These are phyloP conservation scores for Hydnomerulius pinastri DNA, from an alignment of 768 basidiomycete genomes.

Conservation along the genomic window DNA sequence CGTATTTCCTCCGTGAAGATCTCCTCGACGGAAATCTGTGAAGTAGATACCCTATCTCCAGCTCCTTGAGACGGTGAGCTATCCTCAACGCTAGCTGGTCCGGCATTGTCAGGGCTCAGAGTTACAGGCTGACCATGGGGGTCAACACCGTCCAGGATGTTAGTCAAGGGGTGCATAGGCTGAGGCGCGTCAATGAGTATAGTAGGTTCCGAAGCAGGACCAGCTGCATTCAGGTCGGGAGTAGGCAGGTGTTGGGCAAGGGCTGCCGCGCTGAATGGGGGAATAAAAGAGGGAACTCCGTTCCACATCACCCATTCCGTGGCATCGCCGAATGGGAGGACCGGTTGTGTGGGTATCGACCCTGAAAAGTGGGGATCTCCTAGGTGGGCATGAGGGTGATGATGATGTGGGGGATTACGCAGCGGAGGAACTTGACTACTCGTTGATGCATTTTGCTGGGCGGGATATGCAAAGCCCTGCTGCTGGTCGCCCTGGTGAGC, in stretches of 20 bases:
- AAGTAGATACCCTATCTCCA: neutral
- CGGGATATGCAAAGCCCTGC: neutral
- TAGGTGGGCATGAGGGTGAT: neutral
- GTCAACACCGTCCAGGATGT: neutral
- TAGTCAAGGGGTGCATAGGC: neutral
- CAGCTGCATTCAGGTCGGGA: neutral
- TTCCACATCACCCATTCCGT: neutral
- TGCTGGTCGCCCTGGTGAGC: neutral
- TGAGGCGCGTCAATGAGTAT: neutral
- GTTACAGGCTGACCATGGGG: neutral
- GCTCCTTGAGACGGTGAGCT: neutral
- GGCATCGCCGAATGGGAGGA: neutral
- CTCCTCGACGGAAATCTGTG: neutral
- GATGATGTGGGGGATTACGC: neutral
- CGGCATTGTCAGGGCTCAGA: no score
- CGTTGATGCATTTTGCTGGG: neutral
- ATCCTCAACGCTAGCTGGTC: neutral
- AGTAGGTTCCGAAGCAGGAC: neutral
- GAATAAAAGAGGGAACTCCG: neutral
- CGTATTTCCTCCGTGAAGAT: neutral
- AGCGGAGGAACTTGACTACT: neutral
- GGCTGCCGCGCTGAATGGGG: neutral
- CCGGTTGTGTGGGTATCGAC: neutral
- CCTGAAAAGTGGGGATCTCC: neutral
- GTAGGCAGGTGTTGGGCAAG: neutral